A percentile compares a stretch with the other conserved stretches of the same genome.
phyloP scores from a whole-genome alignment of 345 rosid genomes.

The Corymbia maculata region DNA sequence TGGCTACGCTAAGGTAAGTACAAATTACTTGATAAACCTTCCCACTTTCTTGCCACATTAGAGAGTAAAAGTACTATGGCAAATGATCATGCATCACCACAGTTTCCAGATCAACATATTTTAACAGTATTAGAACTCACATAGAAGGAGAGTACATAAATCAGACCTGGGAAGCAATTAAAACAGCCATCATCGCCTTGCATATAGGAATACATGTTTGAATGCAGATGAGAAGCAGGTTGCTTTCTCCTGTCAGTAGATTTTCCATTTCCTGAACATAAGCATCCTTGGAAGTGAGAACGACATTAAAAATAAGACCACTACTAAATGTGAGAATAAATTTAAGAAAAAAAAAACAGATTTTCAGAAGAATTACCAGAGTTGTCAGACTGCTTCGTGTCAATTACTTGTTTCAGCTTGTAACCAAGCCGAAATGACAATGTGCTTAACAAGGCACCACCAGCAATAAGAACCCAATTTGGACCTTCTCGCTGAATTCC shows the following conservation, averaged over 20 bases:
- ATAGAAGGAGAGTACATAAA: neutral
- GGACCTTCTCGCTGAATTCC: constrained; percentile 51
- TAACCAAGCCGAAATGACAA: constrained; percentile 82
- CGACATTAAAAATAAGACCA: neutral
- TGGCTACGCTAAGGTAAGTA: neutral
- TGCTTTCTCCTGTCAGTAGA: constrained; percentile 34
- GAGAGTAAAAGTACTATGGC: neutral
- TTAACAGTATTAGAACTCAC: neutral
- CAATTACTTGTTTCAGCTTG: constrained; percentile 72
- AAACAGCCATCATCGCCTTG: constrained; percentile 45
- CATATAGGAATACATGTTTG: constrained; percentile 38
- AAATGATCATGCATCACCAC: neutral
- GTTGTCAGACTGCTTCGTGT: constrained; percentile 40
- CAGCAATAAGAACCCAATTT: constrained; percentile 87
- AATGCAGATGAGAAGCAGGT: constrained; percentile 25
- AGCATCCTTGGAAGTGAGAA: neutral
- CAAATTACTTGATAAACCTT: neutral
- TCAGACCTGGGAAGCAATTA: constrained; percentile 46
- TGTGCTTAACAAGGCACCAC: constrained; percentile 92
- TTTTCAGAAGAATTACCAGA: constrained; percentile 10
- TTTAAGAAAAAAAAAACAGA: neutral
- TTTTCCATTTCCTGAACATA: constrained; percentile 31
- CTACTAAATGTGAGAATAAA: neutral
- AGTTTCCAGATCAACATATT: neutral
- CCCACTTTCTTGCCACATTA: neutral